Evolutionary conservation across 495 filamentous ascomycete species (phyloP).

Genomic region (Penicillium mononematosum): DNA sequence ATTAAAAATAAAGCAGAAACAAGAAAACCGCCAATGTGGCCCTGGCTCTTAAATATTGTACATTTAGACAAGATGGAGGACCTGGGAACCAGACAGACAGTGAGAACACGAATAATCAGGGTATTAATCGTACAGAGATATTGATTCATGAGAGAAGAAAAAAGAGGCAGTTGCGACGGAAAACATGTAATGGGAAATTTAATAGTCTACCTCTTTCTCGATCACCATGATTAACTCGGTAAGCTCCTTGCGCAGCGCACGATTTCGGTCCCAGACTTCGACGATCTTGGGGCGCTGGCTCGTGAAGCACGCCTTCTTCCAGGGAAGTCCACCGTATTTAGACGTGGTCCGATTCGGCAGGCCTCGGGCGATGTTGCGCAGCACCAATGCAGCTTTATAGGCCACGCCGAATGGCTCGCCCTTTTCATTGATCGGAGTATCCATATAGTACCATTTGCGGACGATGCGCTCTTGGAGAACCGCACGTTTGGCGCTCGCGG

Average conservation of each 20-base stretch:
- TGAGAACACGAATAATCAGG: conserved; percentile 15
- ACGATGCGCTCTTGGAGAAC: conserved; percentile 45
- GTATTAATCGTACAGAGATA: conserved; percentile 30
- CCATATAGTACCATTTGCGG: conserved; percentile 50
- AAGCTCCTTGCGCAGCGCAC: conserved; percentile 43
- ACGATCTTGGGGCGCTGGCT: conserved; percentile 45
- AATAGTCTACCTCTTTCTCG: conserved; percentile 44
- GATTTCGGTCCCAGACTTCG: conserved; percentile 45
- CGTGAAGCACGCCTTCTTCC: conserved; percentile 45
- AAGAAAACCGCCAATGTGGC: conserved; percentile 7
- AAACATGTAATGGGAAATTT: conserved; percentile 13
- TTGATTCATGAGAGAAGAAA: conserved; percentile 17
- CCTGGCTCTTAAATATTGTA: conserved; percentile 6
- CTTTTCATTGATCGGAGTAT: conserved; percentile 78
- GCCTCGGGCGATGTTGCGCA: conserved; percentile 84
- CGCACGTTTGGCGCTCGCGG: conserved; percentile 40
- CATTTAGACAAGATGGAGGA: conserved; percentile 6
- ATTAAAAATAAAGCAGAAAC: conserved; percentile 1
- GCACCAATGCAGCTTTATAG: conserved; percentile 76
- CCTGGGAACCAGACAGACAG: conserved; percentile 3
- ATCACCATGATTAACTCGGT: conserved; percentile 49
- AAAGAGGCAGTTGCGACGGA: background rate
- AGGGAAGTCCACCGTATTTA: conserved; percentile 35
- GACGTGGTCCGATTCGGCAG: conserved; percentile 48
- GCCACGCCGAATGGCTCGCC: conserved; percentile 81